A percentile compares a stretch with the other conserved stretches of the same genome.
Conservation (phyloP, 768 basidiomycete genomes). For the Pisolithus marmoratus region DNA sequence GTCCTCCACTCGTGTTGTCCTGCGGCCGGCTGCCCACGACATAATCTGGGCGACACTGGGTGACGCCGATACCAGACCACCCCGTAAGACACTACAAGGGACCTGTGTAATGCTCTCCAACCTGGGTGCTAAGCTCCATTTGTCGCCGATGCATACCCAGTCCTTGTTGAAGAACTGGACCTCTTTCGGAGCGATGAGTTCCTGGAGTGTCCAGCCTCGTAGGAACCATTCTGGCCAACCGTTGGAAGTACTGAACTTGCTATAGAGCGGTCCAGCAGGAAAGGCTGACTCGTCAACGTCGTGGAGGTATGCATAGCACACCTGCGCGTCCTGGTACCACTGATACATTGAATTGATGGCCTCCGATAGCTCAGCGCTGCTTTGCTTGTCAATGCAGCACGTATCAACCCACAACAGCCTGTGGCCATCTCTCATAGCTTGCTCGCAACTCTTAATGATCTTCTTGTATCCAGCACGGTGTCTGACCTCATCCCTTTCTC, state of each 20-base stretch:
- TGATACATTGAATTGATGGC: conserved; percentile 15
- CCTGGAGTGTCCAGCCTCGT: conserved; percentile 4
- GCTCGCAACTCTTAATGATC: not conserved
- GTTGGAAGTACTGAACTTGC: not conserved
- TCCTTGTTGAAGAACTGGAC: conserved; percentile 10
- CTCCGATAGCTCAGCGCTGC: conserved; percentile 15
- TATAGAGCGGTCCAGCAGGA: not conserved
- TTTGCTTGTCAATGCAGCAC: conserved; percentile 14
- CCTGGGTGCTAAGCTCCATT: not conserved
- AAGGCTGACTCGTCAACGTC: not conserved
- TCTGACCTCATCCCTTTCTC: not conserved
- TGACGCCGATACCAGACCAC: not conserved
- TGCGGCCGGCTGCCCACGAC: conserved; percentile 13
- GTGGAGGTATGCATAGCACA: conserved; percentile 14
- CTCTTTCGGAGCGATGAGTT: conserved; percentile 9
- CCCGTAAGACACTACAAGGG: conserved; percentile 1
- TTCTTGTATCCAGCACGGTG: not conserved
- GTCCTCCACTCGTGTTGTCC: conserved; percentile 13
- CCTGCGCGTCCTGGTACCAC: conserved; percentile 13
- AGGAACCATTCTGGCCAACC: conserved; percentile 10
- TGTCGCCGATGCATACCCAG: conserved; percentile 9
- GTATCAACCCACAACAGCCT: conserved; percentile 12
- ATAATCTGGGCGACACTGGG: conserved; percentile 6
- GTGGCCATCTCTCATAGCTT: conserved; percentile 4
- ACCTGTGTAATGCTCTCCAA: not conserved